A percentile compares a stretch with the other conserved stretches of the same genome.
Conservation (phyloP, 2,329 filamentous ascomycete species). For the Penicillium sp. region DNA sequence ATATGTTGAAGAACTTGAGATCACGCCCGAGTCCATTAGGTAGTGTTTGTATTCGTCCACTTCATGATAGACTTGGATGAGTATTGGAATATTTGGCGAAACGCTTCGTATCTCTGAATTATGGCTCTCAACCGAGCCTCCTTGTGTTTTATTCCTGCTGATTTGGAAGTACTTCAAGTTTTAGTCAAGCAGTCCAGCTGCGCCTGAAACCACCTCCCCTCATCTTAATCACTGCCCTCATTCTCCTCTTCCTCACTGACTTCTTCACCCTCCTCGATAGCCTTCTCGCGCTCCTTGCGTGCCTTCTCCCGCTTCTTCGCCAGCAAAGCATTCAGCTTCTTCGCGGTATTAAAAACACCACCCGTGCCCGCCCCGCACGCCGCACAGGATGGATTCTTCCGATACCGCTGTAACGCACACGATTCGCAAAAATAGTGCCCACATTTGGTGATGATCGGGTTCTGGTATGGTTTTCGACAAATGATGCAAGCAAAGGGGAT, state of each 20-base stretch:
- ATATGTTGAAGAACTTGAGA: too few relatives aligned
- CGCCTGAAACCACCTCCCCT: neutral
- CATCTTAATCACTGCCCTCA: constrained; percentile 24
- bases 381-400: constrained; percentile 82
- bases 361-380: constrained; percentile 82
- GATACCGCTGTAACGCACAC: constrained; percentile 83
- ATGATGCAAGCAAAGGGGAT: constrained; percentile 91
- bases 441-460: constrained; percentile 83
- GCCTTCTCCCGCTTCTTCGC: constrained; percentile 67
- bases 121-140: neutral
- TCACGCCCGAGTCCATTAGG: too few relatives aligned
- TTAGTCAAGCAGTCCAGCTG: constrained; percentile 17
- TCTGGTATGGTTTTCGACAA: constrained; percentile 75
- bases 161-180: neutral
- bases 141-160: neutral
- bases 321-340: constrained; percentile 76
- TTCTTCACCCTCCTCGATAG: constrained; percentile 56
- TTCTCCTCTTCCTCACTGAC: constrained; percentile 49
- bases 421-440: constrained; percentile 94
- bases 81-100: too few relatives aligned
- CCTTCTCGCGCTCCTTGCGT: constrained; percentile 55
- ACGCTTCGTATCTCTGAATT: neutral
- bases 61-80: too few relatives aligned
- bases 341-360: constrained; percentile 87
- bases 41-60: too few relatives aligned